Base-by-base conservation (phyloP, 306 rosid species). In the Fagus crenata region DNA sequence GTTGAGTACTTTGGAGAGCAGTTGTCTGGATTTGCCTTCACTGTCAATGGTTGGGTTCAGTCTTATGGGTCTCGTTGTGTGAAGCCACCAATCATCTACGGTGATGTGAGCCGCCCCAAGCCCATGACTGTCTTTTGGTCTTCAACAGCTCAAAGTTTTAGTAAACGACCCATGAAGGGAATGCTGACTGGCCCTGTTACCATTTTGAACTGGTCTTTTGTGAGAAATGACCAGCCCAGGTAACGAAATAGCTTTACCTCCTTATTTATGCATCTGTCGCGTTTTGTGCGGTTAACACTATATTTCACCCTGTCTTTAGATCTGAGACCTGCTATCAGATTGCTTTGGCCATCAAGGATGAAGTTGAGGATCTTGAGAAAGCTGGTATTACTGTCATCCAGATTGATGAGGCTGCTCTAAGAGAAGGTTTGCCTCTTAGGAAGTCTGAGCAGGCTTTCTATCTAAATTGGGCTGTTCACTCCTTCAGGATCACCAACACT, bases 61-160 rank as follows among this genome's bases (percentile, higher is more conserved):
- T 93, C 94, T 56, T 93, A 93, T 18, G 96, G 96, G 41, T 93
- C 96, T 15, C 91, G 92, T 39, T 90, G 93, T 42, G 97, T 93
- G 71, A 93, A 93, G 82, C 97, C 97, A 70, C 96, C 96, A 6
- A 89, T 90, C 81, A 90, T 90, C 84, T 93, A 85, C 56, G 97
- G 97, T 82, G 97, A 90, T 56, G 97, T 93, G 85, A 90, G 96
- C 85, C 94, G 97, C 35, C 93, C 97, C 61, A 89, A 90, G 60
- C 85, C 97, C 68, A 93, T 93, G 97, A 93, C 97, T 36, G 97
- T 94, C 78, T 90, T 89, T 86, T 94, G 97, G 98, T 94, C 96
- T 72, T 86, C 97, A 0, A 18, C 72, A 18, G 98, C 96, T 69
- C 98, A 94, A 84, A 84, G 93, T 83, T 76, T 89, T 82, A 94